Conservation (phyloP, 257 asterid species). For the Ilex aquifolium region DNA sequence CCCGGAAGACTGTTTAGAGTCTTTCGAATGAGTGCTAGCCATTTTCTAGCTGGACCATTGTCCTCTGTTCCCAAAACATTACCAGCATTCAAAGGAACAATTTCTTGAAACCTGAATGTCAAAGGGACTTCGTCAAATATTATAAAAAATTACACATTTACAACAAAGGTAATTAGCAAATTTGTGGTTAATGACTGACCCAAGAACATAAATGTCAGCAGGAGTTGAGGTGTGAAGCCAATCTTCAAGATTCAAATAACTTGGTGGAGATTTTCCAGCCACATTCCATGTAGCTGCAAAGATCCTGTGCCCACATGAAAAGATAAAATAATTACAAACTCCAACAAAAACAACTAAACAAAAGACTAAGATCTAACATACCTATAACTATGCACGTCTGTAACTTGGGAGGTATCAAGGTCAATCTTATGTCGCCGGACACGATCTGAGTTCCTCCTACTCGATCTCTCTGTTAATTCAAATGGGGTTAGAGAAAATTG, state of each 20-base stretch:
- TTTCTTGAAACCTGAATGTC: constrained; percentile 89
- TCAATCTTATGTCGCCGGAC: constrained; percentile 58
- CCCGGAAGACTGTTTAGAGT: constrained; percentile 76
- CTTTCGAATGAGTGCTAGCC: constrained; percentile 71
- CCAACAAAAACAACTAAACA: not conserved
- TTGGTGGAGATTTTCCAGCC: constrained; percentile 94
- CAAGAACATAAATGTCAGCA: constrained; percentile 93
- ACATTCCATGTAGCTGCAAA: constrained; percentile 99
- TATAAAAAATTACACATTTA: too few species aligned
- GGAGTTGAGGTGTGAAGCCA: constrained; percentile 98
- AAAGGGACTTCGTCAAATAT: not conserved
- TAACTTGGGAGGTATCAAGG: constrained; percentile 56
- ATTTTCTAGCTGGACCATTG: constrained; percentile 89
- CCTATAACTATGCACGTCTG: constrained; percentile 68
- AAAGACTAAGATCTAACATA: constrained; percentile 12
- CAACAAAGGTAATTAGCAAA: too few species aligned
- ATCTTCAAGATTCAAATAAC: constrained; percentile 71
- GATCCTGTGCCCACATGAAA: constrained; percentile 33
- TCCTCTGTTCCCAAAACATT: constrained; percentile 97
- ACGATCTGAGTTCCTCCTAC: constrained; percentile 40
- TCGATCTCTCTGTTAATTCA: constrained; percentile 38
- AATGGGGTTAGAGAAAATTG: too few species aligned
- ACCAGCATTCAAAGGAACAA: constrained; percentile 96
- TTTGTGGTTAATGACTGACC: constrained; percentile 46
- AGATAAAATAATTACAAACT: constrained; percentile 1